Evolutionary conservation across 2,329 filamentous ascomycete genomes (phyloP).

Genomic region (Cercospora sojina): DNA sequence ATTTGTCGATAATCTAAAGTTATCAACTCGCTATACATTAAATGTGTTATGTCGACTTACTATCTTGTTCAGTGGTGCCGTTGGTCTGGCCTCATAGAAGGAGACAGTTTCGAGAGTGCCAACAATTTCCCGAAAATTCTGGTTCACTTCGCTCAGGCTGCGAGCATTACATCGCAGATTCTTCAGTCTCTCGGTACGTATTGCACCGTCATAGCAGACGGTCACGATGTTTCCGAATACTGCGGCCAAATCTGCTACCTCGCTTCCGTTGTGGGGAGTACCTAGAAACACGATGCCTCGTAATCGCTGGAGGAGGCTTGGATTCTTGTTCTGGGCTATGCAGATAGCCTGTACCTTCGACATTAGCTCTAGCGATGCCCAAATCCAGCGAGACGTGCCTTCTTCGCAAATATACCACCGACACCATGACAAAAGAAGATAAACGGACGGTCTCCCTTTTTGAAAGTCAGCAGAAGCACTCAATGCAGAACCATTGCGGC

Average conservation of each 20-base stretch:
- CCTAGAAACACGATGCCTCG: conserved; percentile 1
- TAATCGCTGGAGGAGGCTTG: background rate
- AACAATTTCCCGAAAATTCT: background rate
- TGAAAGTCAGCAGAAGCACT: background rate
- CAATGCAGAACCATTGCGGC: background rate
- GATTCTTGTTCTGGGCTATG: background rate
- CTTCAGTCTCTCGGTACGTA: background rate
- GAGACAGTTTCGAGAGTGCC: background rate
- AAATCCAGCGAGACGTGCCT: conserved; percentile 1
- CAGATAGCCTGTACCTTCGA: conserved; percentile 1
- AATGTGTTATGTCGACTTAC: background rate
- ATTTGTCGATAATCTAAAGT: background rate
- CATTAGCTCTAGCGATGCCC: background rate
- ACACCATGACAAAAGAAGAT: conserved; percentile 3
- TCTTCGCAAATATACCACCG: background rate
- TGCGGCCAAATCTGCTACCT: background rate
- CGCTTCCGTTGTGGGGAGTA: background rate
- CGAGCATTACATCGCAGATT: background rate
- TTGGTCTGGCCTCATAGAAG: background rate
- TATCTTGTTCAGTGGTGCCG: background rate
- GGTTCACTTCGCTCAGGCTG: background rate
- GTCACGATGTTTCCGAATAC: background rate
- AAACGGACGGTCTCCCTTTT: background rate
- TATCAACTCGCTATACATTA: background rate
- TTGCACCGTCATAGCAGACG: background rate